Evolutionary conservation across 148 eudicot species (phyloP).

Genomic region (Chenopodium formosanum): DNA sequence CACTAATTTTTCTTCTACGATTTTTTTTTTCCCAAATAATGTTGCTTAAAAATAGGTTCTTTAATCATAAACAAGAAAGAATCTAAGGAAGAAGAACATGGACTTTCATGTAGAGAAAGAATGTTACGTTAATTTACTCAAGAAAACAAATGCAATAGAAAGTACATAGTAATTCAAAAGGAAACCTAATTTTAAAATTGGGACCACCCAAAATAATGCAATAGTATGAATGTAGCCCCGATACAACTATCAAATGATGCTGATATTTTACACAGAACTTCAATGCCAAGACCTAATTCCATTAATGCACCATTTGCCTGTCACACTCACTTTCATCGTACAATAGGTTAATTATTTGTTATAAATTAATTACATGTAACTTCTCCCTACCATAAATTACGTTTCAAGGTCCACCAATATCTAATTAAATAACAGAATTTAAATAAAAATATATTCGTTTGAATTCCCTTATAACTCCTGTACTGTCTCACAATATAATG

Average conservation of each 20-base stretch:
- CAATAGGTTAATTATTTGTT: background rate
- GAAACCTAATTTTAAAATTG: background rate
- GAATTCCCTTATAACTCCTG: too few relatives aligned
- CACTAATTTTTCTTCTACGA: background rate
- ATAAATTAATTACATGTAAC: background rate
- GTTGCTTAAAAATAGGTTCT: background rate
- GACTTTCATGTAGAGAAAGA: background rate
- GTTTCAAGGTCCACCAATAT: background rate
- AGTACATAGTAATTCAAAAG: conserved; percentile 5
- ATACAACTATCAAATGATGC: conserved; percentile 32
- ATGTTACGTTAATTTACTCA: background rate
- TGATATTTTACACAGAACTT: conserved; percentile 31
- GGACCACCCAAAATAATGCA: conserved; percentile 19
- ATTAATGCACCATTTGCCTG: conserved; percentile 35
- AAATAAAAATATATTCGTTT: too few relatives aligned
- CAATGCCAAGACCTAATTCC: conserved; percentile 40
- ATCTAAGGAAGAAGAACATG: background rate
- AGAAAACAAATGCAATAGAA: background rate
- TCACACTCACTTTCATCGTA: conserved; percentile 25
- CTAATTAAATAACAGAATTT: background rate
- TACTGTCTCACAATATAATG: too few relatives aligned
- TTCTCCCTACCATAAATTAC: background rate
- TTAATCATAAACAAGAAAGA: background rate
- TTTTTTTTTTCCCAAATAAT: background rate
- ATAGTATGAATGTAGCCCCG: conserved; percentile 5